Evolutionary conservation across 2,329 filamentous ascomycete genomes (phyloP), one percentile per base, ranked within the genome.

Genomic region (Epichloe aotearoae): DNA sequence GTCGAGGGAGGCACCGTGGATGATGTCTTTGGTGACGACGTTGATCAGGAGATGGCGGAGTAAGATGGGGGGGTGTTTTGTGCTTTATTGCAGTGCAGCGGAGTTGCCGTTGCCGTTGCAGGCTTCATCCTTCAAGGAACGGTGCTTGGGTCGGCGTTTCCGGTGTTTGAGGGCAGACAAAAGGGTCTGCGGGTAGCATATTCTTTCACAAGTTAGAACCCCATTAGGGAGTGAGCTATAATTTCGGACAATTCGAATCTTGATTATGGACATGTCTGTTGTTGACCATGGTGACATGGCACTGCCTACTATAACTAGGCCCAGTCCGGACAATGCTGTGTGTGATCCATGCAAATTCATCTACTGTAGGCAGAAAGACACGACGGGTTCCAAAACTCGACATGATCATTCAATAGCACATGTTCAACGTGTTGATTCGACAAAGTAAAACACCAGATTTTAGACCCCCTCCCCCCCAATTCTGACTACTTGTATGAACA

Each of bases 1-100:
- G 70, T 73, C 33, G 74, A 74, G 53, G 69, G 69, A 2, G 73
- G 73, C 3, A 74, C 72, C 1, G 69, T 76, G 46, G 76, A 77
- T 48, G 77, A 80, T 57, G 69, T 79, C 45, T 76, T 77, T 52
- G 76, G 71, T 3, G 71, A 72, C 41, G 73, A 77, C 57, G 72
- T 71, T 46, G 75, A 78, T 55, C 72, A 80, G 61, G 79, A 80
- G 47, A 76, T 79, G 70, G 76, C 73, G 23, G 75, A 76, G 53
- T 61, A 65, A 30, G n/a, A n/a, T 12, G 3, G 8, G n/a, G 14
- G 14, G 10, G 14, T 36, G 15, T 12, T 4, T 14, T 20, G 10
- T 8, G 4, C 14, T 41, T 12, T 17, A 14, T 15, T 41, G 17
- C 8, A n/a, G 4, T 34, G 23, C 23, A 15, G 46, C 26, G 2